Percentiles rank a stretch among this genome's conserved stretches.
These are phyloP conservation scores for Microbotryum silenes-acaulis DNA, from an alignment of 1,284 basidiomycete species.

Conservation along the genomic window DNA sequence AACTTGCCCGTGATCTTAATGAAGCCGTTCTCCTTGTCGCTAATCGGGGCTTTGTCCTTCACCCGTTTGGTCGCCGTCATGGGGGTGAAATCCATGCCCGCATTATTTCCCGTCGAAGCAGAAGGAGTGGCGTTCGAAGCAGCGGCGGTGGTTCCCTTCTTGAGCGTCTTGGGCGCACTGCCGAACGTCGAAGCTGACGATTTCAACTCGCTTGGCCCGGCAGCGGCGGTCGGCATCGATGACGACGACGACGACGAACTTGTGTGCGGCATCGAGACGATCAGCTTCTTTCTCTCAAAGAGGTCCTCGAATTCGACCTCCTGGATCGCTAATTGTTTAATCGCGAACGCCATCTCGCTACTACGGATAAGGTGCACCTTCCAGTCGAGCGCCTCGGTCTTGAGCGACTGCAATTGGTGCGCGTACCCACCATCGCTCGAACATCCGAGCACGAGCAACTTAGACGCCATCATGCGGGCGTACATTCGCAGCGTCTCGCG, in stretches of 20 bases:
- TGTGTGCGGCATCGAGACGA: neutral
- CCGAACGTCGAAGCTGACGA: neutral
- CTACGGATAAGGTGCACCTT: conserved; percentile 23
- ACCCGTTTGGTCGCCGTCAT: neutral
- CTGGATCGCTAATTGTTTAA: conserved; percentile 23
- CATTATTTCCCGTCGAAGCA: no score
- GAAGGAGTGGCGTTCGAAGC: neutral
- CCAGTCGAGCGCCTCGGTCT: conserved; percentile 15
- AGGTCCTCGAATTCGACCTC: conserved; percentile 17
- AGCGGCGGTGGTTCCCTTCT: neutral
- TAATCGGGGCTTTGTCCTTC: neutral
- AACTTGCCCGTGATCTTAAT: neutral
- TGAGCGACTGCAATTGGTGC: conserved; percentile 16
- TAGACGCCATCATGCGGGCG: conserved; percentile 20
- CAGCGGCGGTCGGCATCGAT: conserved; percentile 1
- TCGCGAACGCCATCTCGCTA: conserved; percentile 21
- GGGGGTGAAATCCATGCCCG: no score
- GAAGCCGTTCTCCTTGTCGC: neutral
- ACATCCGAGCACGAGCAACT: conserved; percentile 25
- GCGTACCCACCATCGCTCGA: conserved; percentile 27
- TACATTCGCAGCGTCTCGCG: conserved; percentile 16
- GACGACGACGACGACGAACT: neutral
- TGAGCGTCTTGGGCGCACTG: neutral
- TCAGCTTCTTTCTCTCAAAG: conserved; percentile 21
- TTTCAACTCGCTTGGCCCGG: neutral